Evolutionary conservation across 1,284 basidiomycete genomes (phyloP), one percentile per base, ranked within the genome.

Genomic region (Cutaneotrichosporon dermatis): DNA sequence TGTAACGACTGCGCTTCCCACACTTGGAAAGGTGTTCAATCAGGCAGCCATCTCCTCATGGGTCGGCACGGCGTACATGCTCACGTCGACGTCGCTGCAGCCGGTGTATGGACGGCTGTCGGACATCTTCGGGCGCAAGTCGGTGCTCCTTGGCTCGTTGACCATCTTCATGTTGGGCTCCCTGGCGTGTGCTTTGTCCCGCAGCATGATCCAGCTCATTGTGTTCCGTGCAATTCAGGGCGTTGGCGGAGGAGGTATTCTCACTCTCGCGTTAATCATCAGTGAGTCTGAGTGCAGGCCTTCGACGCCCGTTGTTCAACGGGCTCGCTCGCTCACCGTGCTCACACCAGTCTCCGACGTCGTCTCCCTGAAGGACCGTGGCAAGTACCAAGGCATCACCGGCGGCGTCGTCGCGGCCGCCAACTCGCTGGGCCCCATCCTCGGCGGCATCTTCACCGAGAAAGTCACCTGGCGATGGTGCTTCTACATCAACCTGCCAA

Each of bases 101-200:
- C 80, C 73, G 1, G 71, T 82, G 1, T 83, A 87, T 70, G 87
- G 86, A 42, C 82, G 86, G 7, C 83, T 88, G 15, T 77, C 85
- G 81, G 88, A 90, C 64, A 88, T 87, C 40, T 89, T 88, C 64
- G 88, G 88, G 9, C 80, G 88, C 41, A 89, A 89, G 70, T 74
- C 75, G 13, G 83, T 84, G 0, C 56, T 66, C 11, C 62, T 66
- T 15, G 60, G 45, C 13, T 55, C 82, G 2, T 84, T 88, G 81
- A 69, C 74, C 11, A 76, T 88, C 43, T 85, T 85, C 70, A 82
- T 86, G 75, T 68, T 87, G 42, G 68, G 70, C 10, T 55, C 51
- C 13, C 51, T 72, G n/a, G 66, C 67, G 3, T 86, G 86, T 48
- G 85, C 83, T 55, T 73, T 68, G 7, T 83, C 86, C 12, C 34